Base-by-base conservation (phyloP, 208 protist genomes). In the Giardia duodenalis region DNA sequence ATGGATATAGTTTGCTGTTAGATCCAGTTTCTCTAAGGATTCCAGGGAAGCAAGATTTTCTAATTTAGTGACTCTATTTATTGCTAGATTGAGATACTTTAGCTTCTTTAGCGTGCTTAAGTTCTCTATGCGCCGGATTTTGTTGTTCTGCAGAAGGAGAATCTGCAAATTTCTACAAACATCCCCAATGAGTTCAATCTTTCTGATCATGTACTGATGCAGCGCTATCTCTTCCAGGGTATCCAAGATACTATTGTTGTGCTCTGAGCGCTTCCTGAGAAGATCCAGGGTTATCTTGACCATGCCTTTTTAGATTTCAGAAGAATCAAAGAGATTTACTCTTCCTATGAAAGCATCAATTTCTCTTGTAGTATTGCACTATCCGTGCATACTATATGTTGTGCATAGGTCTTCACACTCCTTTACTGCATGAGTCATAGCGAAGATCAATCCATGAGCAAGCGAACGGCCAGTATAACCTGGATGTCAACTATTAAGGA, bases 11-110 rank as follows among this genome's bases (percentile, higher is more conserved):
- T 99, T 99, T 44, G 96, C 92, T n/a, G 98, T 99, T 47, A 99
- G 94, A 92, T 99, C 98, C 0, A 99, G 95, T 92, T 97, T 97
- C 92, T 96, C 95, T 22, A 99, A 95, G 10, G 94, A 93, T 94
- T 99, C 98, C 93, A 97, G 98, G 1, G 95, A 95, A 47, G 97
- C 96, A 0, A 99, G 94, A 2, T 96, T 95, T 86, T 98, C 97
- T 87, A 99, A 97, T 42, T 93, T 92, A 0, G 92, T 96, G 91
- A 99, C 97, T 94, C 97, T 98, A 95, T 99, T 99, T 57, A 99
- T 95, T 1, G 98, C 97, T 0, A 99, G 93, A 93, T 99, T 98
- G 19, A 99, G 94, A 93, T 99, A 99, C 94, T 96, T 96, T n/a
- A 99, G 96, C 92, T 95, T 94, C 95, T 98, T 98, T 67, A 99